Evolutionary conservation across 192 early-diverging fungal genomes (phyloP).

Genomic region (Backusella parvicylindrica): DNA sequence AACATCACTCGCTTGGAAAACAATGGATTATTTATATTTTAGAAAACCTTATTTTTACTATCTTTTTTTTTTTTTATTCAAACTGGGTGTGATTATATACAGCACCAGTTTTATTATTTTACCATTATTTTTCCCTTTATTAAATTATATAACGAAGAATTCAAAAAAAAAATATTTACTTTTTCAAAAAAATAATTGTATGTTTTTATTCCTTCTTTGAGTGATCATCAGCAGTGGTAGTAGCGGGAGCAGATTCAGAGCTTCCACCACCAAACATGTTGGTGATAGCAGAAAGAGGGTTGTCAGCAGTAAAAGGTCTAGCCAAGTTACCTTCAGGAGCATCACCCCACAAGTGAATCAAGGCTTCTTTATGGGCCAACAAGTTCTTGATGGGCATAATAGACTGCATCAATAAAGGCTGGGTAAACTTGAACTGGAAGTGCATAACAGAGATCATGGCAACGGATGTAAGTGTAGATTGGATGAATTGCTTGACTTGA

Average conservation of each 20-base stretch:
- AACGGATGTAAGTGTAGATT: constrained; percentile 63
- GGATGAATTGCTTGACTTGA: constrained; percentile 66
- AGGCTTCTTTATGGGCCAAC: constrained; percentile 66
- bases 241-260: constrained; percentile 12
- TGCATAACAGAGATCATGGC: constrained; percentile 80
- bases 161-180: background rate
- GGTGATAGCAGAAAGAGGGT: constrained; percentile 61
- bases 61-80: background rate
- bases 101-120: too few relatives aligned
- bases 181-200: background rate
- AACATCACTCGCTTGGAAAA: background rate
- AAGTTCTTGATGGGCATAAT: constrained; percentile 78
- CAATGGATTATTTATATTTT: background rate
- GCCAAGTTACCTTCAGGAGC: constrained; percentile 72
- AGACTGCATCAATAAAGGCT: constrained; percentile 86
- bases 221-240: background rate
- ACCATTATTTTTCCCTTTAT: background rate
- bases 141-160: background rate
- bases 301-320: constrained; percentile 83
- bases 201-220: constrained; percentile 17
- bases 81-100: too few relatives aligned
- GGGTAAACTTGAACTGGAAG: constrained; percentile 85
- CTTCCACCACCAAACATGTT: constrained; percentile 29
- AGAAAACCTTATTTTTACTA: background rate
- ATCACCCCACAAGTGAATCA: constrained; percentile 80